Conservation (phyloP, 2,329 filamentous ascomycete species). For the Scedosporium apiospermum region DNA sequence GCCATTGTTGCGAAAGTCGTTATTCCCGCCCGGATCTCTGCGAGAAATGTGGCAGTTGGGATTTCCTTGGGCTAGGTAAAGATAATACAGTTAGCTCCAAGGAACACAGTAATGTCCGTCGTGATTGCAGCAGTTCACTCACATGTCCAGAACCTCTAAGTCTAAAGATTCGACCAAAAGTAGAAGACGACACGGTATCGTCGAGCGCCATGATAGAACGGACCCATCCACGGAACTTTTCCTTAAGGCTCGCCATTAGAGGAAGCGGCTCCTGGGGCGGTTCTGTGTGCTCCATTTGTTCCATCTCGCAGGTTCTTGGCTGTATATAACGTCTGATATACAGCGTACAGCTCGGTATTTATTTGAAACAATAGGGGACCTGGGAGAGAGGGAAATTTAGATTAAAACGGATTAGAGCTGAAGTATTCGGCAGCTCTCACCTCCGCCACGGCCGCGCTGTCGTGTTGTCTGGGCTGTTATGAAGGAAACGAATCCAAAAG, state of each 20-base stretch:
- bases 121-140: constrained; percentile 15
- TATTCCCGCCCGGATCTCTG: constrained; percentile 68
- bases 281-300: constrained; percentile 9
- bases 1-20: constrained; percentile 78
- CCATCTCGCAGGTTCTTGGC: not conserved
- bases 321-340: not conserved
- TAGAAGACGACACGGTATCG: constrained; percentile 21
- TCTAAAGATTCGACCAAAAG: constrained; percentile 48
- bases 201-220: constrained; percentile 20
- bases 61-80: constrained; percentile 52
- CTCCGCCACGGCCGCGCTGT: not conserved
- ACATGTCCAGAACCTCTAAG: constrained; percentile 60
- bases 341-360: not conserved
- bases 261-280: constrained; percentile 1
- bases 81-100: constrained; percentile 5
- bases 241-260: constrained; percentile 6
- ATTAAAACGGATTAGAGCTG: no score
- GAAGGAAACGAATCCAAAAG: not conserved
- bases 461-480: not conserved
- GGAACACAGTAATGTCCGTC: not conserved
- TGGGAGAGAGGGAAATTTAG: not conserved
- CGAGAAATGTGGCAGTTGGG: constrained; percentile 60
- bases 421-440: not conserved
- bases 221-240: constrained; percentile 8
- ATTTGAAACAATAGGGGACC: not conserved